Conservation (phyloP, 768 basidiomycete genomes). For the Crucibulum laeve region DNA sequence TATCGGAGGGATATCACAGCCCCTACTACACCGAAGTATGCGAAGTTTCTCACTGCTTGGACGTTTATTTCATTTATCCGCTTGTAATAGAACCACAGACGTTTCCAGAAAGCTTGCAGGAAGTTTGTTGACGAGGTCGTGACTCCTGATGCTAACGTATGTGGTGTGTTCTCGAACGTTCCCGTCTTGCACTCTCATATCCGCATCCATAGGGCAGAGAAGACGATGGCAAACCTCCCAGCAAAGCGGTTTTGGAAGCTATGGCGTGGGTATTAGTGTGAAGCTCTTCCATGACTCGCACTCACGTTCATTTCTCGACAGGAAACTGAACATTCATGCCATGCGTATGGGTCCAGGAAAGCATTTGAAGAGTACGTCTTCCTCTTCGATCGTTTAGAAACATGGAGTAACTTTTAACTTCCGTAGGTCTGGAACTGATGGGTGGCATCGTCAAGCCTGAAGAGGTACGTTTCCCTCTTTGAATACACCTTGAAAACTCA, state of each 20-base stretch:
- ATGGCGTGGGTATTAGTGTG: constrained; percentile 48
- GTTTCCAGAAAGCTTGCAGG: constrained; percentile 60
- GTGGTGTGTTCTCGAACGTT: constrained; percentile 6
- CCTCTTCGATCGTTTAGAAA: not conserved
- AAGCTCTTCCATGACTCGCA: constrained; percentile 58
- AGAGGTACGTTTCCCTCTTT: constrained; percentile 43
- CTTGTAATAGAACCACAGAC: constrained; percentile 48
- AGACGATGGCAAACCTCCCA: constrained; percentile 86
- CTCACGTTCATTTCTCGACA: constrained; percentile 14
- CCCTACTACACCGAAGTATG: constrained; percentile 75
- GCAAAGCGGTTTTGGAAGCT: constrained; percentile 68
- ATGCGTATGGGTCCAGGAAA: constrained; percentile 95
- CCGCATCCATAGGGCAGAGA: constrained; percentile 52
- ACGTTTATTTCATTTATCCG: constrained; percentile 7
- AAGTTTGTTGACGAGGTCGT: constrained; percentile 73
- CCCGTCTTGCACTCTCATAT: not conserved
- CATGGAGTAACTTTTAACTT: not conserved
- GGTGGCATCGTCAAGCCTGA: constrained; percentile 79
- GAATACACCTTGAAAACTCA: constrained; percentile 2
- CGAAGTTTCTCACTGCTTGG: constrained; percentile 20
- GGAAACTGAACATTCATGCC: constrained; percentile 71
- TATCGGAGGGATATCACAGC: constrained; percentile 59
- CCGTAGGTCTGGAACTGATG: constrained; percentile 63
- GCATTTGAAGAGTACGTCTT: constrained; percentile 55
- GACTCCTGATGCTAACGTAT: constrained; percentile 45